A percentile compares a stretch with the other conserved stretches of the same genome.
Evolutionary conservation across 129 eudicot genomes (phyloP).

Genomic region (Tagetes erecta): DNA sequence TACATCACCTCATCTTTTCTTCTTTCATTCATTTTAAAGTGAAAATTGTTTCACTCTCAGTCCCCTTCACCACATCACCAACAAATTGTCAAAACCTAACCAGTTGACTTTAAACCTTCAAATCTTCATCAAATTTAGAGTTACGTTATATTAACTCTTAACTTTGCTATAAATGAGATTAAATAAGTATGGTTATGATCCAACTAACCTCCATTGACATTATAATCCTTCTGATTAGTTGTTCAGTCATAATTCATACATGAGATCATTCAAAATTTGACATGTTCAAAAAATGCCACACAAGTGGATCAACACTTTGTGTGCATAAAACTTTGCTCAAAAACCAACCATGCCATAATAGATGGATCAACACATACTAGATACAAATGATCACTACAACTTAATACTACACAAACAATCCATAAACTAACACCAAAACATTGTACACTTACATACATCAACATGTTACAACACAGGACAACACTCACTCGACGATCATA

Average conservation of each 20-base stretch:
- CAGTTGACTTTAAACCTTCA: neutral
- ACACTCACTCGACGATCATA: slow-evolving; percentile 14
- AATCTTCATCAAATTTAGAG: neutral
- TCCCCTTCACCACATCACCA: too few relatives aligned
- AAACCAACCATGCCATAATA: slow-evolving; percentile 22
- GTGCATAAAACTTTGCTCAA: neutral
- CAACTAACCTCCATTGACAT: neutral
- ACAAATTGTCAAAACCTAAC: neutral
- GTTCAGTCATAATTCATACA: neutral
- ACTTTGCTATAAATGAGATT: too few relatives aligned
- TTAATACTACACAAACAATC: slow-evolving; percentile 5
- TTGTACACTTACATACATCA: slow-evolving; percentile 32
- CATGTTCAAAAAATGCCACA: neutral
- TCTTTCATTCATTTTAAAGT: too few relatives aligned
- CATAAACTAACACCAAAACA: slow-evolving; percentile 35
- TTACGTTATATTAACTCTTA: too few relatives aligned
- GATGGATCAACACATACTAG: slow-evolving; percentile 17
- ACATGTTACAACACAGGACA: slow-evolving; percentile 38
- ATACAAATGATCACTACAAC: slow-evolving; percentile 24
- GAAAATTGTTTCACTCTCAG: too few relatives aligned
- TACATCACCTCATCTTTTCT: too few relatives aligned
- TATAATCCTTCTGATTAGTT: neutral
- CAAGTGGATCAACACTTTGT: neutral
- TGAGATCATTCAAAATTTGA: neutral
- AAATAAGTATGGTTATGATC: neutral